phyloP scores from a whole-genome alignment of 2,329 filamentous ascomycete genomes.

The Gaeumannomyces tritici region DNA sequence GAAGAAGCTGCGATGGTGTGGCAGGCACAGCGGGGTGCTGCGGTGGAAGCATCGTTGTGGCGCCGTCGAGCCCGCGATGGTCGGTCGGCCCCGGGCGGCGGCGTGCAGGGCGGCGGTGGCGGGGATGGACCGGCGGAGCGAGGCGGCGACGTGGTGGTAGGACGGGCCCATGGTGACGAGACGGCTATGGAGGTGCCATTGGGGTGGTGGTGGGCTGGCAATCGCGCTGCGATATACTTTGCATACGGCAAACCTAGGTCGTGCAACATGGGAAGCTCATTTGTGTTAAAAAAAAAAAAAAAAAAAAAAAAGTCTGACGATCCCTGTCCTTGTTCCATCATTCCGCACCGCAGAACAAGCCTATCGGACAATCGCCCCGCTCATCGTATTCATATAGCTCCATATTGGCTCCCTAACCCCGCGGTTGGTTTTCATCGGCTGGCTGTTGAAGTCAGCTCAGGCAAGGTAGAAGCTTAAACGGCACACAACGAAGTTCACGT shows the following conservation, averaged over 20 bases:
- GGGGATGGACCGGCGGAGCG: not conserved
- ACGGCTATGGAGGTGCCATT: not conserved
- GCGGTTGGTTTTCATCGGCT: not conserved
- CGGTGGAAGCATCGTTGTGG: conserved; percentile 34
- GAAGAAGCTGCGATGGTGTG: conserved; percentile 53
- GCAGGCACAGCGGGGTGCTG: conserved; percentile 29
- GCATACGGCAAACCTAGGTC: too few relatives aligned
- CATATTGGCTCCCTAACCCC: too few relatives aligned
- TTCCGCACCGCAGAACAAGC: not conserved
- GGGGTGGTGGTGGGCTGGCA: not conserved
- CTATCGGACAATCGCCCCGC: not conserved
- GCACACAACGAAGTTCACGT: too few relatives aligned
- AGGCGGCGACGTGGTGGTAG: not conserved
- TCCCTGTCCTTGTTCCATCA: not conserved
- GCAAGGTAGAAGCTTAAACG: too few relatives aligned
- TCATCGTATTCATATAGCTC: not conserved
- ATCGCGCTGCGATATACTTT: too few relatives aligned
- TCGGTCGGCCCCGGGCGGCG: not conserved
- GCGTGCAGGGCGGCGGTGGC: not conserved
- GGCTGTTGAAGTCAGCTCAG: too few relatives aligned
- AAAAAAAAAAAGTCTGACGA: not conserved
- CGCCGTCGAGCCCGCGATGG: conserved; percentile 2
- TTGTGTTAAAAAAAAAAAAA: too few relatives aligned
- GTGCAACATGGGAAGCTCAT: too few relatives aligned
- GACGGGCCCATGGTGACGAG: not conserved